phyloP scores from a whole-genome alignment of 805 yeast species.

The Debaryomyces maramus region DNA sequence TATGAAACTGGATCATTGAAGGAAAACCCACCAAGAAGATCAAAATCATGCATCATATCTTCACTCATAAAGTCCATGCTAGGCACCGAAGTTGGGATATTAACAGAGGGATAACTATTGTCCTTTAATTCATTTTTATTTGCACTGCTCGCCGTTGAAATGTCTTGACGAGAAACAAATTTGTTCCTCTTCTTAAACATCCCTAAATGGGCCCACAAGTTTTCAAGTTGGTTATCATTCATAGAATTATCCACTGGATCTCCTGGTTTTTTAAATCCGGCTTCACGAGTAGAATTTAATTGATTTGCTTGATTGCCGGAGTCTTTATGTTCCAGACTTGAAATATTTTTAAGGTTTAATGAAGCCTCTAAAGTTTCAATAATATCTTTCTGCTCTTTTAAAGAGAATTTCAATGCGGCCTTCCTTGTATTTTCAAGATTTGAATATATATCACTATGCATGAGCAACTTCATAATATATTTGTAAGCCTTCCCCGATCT shows the following conservation, averaged over 20 bases:
- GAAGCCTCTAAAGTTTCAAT: background rate
- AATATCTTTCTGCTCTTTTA: background rate
- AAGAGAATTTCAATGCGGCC: constrained; percentile 1
- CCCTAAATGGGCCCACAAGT: constrained; percentile 5
- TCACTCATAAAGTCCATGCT: background rate
- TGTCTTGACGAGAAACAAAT: background rate
- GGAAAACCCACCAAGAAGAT: background rate
- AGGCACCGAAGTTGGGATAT: too few species aligned
- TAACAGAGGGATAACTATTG: too few species aligned
- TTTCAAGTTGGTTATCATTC: constrained; percentile 4
- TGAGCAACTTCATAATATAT: constrained; percentile 1
- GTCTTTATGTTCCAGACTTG: too few species aligned
- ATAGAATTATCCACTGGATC: background rate
- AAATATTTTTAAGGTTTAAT: background rate
- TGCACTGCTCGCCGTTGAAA: background rate
- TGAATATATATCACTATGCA: background rate
- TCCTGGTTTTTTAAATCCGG: background rate
- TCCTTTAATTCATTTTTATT: background rate
- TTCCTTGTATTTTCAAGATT: background rate
- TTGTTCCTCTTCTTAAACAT: background rate
- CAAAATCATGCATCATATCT: background rate
- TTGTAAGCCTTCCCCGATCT: constrained; percentile 1
- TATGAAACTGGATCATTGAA: background rate
- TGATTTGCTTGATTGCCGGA: too few species aligned
- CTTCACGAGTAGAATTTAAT: too few species aligned